Evolutionary conservation across 2,329 filamentous ascomycete genomes (phyloP), one percentile per base, ranked within the genome.

Genomic region (Ophiostoma novo-ulmi): DNA sequence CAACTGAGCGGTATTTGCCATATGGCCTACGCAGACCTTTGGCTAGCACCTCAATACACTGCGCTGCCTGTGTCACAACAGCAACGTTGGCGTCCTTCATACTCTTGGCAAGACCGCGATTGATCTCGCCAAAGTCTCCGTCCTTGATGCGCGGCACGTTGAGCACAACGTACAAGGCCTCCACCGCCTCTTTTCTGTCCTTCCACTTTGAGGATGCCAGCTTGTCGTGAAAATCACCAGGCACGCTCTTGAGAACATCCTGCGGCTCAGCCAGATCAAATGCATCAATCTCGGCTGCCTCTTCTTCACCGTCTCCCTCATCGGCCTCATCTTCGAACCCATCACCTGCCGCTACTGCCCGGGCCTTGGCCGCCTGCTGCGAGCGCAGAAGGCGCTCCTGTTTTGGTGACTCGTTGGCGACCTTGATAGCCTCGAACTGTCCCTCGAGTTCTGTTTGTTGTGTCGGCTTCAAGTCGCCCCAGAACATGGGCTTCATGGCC

Each of bases 51-150:
- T 98, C 94, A 44, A 97, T 91, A 80, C 94, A 97, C 76, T 96
- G 94, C 2, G 94, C 95, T 6, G 96, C 94, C 74, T 95, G 90
- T 1, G 91, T 95, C 26, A 97, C 95, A 67, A 98, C 95, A 5
- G 92, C 91, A 75, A 99, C 91, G 77, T 99, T 99, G 75, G 96
- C 95, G 76, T 99, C 96, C 80, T 99, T 99, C 95, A 99, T 99
- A 76, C 88, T 93, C 80, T 98, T 99, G 64, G 95, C 94, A 70
- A 98, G 85, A 4, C 88, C 90, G 72, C 92, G 87, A 70, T 92
- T 88, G 75, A 98, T 85, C 76, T 98, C 94, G 78, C 90, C 88
- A 77, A 93, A 98, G 70, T 92, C 90, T 7, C 88, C 92, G 75
- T 98, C 94, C 79, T 97, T 96, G 79, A 99, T 97, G 73, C 90